Conservation (phyloP, 2,329 filamentous ascomycete species). For the Lachnellula cervina region DNA sequence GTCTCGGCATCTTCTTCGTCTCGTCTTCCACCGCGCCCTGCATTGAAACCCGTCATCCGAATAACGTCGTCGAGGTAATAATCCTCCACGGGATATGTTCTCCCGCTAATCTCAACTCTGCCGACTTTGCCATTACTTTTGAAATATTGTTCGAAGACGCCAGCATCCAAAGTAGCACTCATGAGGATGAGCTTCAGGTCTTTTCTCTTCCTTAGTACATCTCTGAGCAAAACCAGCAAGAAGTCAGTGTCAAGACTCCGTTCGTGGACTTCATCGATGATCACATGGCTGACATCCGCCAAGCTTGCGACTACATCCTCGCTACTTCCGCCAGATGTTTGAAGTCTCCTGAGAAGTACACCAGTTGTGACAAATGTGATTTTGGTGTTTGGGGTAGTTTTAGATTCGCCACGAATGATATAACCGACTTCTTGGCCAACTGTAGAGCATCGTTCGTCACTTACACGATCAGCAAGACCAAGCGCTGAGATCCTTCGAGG, state of each 20-base stretch:
- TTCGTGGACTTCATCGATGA: constrained; percentile 96
- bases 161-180: constrained; percentile 91
- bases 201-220: constrained; percentile 68
- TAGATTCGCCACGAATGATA: constrained; percentile 85
- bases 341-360: constrained; percentile 84
- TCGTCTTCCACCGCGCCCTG: constrained; percentile 35
- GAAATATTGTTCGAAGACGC: constrained; percentile 82
- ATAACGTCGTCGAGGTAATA: constrained; percentile 87
- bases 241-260: constrained; percentile 94
- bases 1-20: constrained; percentile 41
- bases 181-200: constrained; percentile 90
- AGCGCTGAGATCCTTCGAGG: constrained; percentile 91
- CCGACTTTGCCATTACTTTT: constrained; percentile 66
- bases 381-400: constrained; percentile 66
- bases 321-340: constrained; percentile 76
- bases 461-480: constrained; percentile 88
- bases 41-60: constrained; percentile 68
- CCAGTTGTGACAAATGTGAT: constrained; percentile 96
- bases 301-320: constrained; percentile 78
- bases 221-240: constrained; percentile 77
- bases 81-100: constrained; percentile 86
- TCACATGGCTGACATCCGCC: constrained; percentile 86
- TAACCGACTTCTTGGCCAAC: constrained; percentile 91
- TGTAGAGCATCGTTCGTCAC: constrained; percentile 76
- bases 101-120: constrained; percentile 77